phyloP scores from a whole-genome alignment of 495 filamentous ascomycete species.

The Lophiotrema nucula region DNA sequence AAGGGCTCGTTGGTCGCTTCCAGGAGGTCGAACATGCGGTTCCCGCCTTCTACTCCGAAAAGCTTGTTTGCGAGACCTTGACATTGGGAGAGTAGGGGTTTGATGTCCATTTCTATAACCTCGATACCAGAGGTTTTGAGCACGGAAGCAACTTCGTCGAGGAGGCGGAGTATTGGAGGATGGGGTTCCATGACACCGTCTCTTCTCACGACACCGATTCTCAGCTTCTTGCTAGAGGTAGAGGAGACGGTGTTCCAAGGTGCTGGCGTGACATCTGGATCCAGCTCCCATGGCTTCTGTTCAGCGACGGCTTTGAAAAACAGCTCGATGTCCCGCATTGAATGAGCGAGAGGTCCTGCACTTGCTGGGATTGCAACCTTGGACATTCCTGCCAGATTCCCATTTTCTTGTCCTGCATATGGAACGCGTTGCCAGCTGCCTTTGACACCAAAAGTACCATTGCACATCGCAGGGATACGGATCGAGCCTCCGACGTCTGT shows the following conservation, averaged over 20 bases:
- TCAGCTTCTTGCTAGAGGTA: slow-evolving; percentile 38
- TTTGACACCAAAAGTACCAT: slow-evolving; percentile 60
- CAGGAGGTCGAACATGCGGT: slow-evolving; percentile 54
- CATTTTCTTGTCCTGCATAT: slow-evolving; percentile 48
- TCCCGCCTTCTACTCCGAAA: slow-evolving; percentile 56
- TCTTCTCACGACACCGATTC: slow-evolving; percentile 55
- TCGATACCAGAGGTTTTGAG: slow-evolving; percentile 47
- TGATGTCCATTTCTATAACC: slow-evolving; percentile 53
- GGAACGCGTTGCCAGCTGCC: slow-evolving; percentile 58
- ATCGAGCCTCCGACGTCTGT: slow-evolving; percentile 75
- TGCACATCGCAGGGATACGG: slow-evolving; percentile 65
- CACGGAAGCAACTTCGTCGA: slow-evolving; percentile 51
- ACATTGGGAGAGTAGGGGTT: slow-evolving; percentile 51
- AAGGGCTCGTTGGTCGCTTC: slow-evolving; percentile 55
- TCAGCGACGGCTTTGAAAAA: slow-evolving; percentile 38
- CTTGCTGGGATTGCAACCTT: slow-evolving; percentile 37
- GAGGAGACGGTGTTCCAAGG: slow-evolving; percentile 32
- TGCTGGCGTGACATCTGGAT: slow-evolving; percentile 37
- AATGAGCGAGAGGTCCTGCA: slow-evolving; percentile 42
- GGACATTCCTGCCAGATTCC: slow-evolving; percentile 28
- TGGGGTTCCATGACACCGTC: slow-evolving; percentile 60
- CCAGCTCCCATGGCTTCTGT: slow-evolving; percentile 37
- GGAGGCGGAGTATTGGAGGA: slow-evolving; percentile 54
- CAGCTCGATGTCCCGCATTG: slow-evolving; percentile 41
- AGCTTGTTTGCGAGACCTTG: slow-evolving; percentile 57